phyloP scores from a whole-genome alignment of 2,329 filamentous ascomycete species.

The Chaetomium strumarium region DNA sequence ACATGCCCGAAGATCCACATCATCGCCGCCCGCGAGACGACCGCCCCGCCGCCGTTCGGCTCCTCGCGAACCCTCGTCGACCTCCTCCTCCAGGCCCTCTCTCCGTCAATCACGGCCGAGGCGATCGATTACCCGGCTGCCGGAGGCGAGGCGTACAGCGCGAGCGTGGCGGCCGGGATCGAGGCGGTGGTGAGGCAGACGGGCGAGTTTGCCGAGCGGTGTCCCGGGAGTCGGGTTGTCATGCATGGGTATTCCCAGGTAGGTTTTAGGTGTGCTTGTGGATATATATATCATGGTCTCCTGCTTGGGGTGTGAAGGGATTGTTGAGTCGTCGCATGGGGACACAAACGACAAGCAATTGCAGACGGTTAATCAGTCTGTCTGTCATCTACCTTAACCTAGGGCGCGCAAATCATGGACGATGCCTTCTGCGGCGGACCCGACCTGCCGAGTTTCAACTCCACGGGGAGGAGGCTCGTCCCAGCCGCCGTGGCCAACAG shows the following conservation, averaged over 20 bases:
- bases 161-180: conserved; percentile 47
- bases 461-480: conserved; percentile 35
- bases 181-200: conserved; percentile 43
- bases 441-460: conserved; percentile 43
- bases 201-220: conserved; percentile 45
- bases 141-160: conserved; percentile 47
- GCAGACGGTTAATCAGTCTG: too few relatives aligned
- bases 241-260: conserved; percentile 58
- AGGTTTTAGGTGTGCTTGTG: background rate
- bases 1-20: conserved; percentile 41
- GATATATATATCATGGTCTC: too few relatives aligned
- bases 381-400: too few relatives aligned
- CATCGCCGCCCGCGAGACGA: conserved; percentile 46
- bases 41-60: conserved; percentile 41
- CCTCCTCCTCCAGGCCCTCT: conserved; percentile 34
- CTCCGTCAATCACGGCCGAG: conserved; percentile 37
- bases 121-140: conserved; percentile 49
- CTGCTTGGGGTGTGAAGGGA: too few relatives aligned
- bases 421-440: conserved; percentile 53
- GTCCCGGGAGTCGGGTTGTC: conserved; percentile 49
- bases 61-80: conserved; percentile 39
- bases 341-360: too few relatives aligned
- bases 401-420: conserved; percentile 57
- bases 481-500: conserved; percentile 41
- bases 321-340: too few relatives aligned